Base-by-base conservation (phyloP, 2,329 filamentous ascomycete species). In the Verticillium albo-atrum region DNA sequence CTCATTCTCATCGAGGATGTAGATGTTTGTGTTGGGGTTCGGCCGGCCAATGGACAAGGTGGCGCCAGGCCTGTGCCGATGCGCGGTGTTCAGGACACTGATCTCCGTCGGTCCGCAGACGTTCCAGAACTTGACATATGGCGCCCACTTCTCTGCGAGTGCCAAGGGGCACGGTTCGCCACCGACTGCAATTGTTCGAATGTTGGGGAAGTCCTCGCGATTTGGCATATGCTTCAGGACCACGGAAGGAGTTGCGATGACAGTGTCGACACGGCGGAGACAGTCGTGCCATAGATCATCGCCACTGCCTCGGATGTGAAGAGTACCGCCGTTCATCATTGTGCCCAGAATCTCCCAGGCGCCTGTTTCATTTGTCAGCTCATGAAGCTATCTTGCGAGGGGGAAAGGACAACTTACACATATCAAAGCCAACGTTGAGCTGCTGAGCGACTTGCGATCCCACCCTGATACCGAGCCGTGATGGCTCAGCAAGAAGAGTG, bases 341-440 rank as follows among this genome's bases (percentile, higher is more conserved):
- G 62, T 63, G 1, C 76, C 78, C 9, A 86, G 75, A n/a, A 86
- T 81, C 62, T 86, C 83, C 83, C 84, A 86, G 14, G 83, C 82
- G 25, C 81, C 83, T 84, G 58, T 54, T 3, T 4, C n/a, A 58
- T 27, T n/a, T n/a, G 55, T 59, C 23, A 56, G 32, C 23, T 20
- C 12, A 17, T 6, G 30, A 27, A 42, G 17, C 10, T 14, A 20
- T 2, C 5, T 2, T n/a, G 4, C 3, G 12, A 63, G 55, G 12
- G 34, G 12, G 34, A 28, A 37, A 26, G 20, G 27, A 10, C 9
- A 37, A 71, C 80, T 66, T 74, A 84, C 83, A 81, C 82, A 86
- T 86, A 63, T 86, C 84, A 62, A 86, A 87, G 51, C 80, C 81
- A 52, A 87, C 79, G 61, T 82, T 85, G 47, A 86, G 72, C 6